phyloP scores from a whole-genome alignment of 306 rosid genomes.

The Calophaca sinica region DNA sequence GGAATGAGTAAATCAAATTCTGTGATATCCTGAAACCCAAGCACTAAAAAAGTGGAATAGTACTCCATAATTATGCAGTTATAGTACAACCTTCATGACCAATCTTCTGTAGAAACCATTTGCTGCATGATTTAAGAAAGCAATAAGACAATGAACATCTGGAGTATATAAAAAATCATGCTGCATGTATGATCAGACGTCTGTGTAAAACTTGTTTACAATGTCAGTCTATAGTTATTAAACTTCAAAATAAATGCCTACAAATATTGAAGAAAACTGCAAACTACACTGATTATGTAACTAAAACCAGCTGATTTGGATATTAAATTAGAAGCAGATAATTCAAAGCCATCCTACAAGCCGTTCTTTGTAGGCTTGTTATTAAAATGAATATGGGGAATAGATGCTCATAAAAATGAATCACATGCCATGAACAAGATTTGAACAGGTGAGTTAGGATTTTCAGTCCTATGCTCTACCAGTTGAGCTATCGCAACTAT shows the following conservation, averaged over 20 bases:
- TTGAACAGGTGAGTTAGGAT: background rate
- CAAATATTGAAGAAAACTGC: background rate
- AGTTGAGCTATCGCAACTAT: background rate
- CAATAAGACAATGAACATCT: conserved; percentile 45
- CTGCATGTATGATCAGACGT: background rate
- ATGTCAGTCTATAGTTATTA: too few relatives aligned
- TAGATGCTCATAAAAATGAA: too few relatives aligned
- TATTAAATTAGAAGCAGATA: too few relatives aligned
- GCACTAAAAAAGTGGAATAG: conserved; percentile 25
- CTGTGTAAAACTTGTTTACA: background rate
- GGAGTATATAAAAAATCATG: conserved; percentile 14
- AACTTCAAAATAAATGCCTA: too few relatives aligned
- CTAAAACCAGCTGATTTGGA: too few relatives aligned
- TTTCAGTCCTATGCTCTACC: background rate
- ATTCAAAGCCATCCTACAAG: too few relatives aligned
- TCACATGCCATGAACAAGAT: background rate
- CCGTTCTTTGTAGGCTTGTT: too few relatives aligned
- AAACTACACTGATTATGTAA: background rate
- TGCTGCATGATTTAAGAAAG: conserved; percentile 67
- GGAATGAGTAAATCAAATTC: conserved; percentile 37
- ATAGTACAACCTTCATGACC: conserved; percentile 82
- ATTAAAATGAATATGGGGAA: too few relatives aligned
- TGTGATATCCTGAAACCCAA: conserved; percentile 5
- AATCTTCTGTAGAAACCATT: conserved; percentile 98
- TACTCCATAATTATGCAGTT: conserved; percentile 15